These are phyloP conservation scores for Tylopilus rubrobrunneus DNA, from an alignment of 768 basidiomycete genomes.

Conservation along the genomic window DNA sequence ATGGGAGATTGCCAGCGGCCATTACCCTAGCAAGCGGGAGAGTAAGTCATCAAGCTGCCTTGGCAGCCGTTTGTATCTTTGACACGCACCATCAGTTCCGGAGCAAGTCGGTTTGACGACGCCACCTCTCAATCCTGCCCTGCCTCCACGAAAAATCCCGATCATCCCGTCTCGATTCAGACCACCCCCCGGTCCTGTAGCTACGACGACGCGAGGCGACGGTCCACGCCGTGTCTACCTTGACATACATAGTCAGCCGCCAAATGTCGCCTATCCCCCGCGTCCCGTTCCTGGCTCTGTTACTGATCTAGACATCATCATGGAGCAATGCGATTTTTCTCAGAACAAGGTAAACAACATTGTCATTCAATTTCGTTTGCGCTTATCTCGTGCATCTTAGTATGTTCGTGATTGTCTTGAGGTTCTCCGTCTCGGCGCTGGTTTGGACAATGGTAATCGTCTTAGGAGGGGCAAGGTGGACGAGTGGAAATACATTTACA, in stretches of 20 bases:
- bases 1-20: slow-evolving; percentile 93
- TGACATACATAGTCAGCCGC: slow-evolving; percentile 58
- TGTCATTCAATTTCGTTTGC: neutral
- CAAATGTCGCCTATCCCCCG: slow-evolving; percentile 77
- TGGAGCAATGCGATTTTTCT: slow-evolving; percentile 92
- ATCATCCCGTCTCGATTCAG: slow-evolving; percentile 48
- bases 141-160: slow-evolving; percentile 52
- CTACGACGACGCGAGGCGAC: slow-evolving; percentile 60
- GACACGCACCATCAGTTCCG: slow-evolving; percentile 49
- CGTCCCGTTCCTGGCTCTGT: slow-evolving; percentile 82
- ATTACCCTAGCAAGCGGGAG: slow-evolving; percentile 80
- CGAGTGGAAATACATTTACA: slow-evolving; percentile 86
- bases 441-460: slow-evolving; percentile 77
- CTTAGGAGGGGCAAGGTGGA: slow-evolving; percentile 73
- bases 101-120: slow-evolving; percentile 57
- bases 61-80: neutral
- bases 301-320: slow-evolving; percentile 82
- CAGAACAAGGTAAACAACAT: slow-evolving; percentile 55
- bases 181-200: slow-evolving; percentile 42
- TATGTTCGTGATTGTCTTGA: slow-evolving; percentile 98
- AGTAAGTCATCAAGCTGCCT: slow-evolving; percentile 45
- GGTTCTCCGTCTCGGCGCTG: slow-evolving; percentile 85
- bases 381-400: slow-evolving; percentile 37
- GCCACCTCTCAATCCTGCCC: slow-evolving; percentile 65
- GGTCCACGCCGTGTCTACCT: slow-evolving; percentile 80